A percentile compares a stretch with the other conserved stretches of the same genome.
Evolutionary conservation across 371 early-diverging fungal species (phyloP).

Genomic region (Rhizopus sp.): DNA sequence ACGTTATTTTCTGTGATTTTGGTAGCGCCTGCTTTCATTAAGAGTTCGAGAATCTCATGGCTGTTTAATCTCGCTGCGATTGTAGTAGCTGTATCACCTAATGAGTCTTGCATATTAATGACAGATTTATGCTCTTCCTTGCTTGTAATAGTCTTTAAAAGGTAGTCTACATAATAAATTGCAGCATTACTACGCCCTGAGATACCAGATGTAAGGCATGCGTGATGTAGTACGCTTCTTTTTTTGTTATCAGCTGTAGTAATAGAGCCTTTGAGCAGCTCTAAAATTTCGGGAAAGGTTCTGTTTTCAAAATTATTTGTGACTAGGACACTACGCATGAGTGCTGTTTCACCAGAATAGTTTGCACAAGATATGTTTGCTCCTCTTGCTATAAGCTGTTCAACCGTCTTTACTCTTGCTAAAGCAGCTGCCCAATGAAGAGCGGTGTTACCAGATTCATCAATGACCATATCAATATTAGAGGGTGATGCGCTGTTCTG

Average conservation of each 20-base stretch:
- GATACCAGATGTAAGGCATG: slow-evolving; percentile 63
- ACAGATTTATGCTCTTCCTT: slow-evolving; percentile 55
- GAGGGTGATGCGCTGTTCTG: slow-evolving; percentile 48
- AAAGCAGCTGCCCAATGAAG: slow-evolving; percentile 88
- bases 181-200: slow-evolving; percentile 68
- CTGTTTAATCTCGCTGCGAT: slow-evolving; percentile 83
- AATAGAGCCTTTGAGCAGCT: slow-evolving; percentile 69
- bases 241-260: slow-evolving; percentile 66
- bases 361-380: slow-evolving; percentile 67
- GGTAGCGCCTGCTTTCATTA: slow-evolving; percentile 83
- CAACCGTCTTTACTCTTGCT: slow-evolving; percentile 69
- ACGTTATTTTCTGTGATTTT: slow-evolving; percentile 68
- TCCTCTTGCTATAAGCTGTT: slow-evolving; percentile 66
- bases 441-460: slow-evolving; percentile 83
- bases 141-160: slow-evolving; percentile 35
- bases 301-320: slow-evolving; percentile 83
- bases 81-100: slow-evolving; percentile 91
- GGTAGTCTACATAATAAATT: slow-evolving; percentile 76
- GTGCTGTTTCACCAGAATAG: slow-evolving; percentile 77
- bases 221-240: slow-evolving; percentile 88
- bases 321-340: slow-evolving; percentile 84
- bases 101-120: slow-evolving; percentile 70
- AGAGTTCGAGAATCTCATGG: slow-evolving; percentile 61
- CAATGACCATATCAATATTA: slow-evolving; percentile 73
- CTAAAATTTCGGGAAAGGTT: slow-evolving; percentile 75